These are phyloP conservation scores for Auriscalpium orientale DNA, from an alignment of 768 basidiomycete species.

Conservation along the genomic window DNA sequence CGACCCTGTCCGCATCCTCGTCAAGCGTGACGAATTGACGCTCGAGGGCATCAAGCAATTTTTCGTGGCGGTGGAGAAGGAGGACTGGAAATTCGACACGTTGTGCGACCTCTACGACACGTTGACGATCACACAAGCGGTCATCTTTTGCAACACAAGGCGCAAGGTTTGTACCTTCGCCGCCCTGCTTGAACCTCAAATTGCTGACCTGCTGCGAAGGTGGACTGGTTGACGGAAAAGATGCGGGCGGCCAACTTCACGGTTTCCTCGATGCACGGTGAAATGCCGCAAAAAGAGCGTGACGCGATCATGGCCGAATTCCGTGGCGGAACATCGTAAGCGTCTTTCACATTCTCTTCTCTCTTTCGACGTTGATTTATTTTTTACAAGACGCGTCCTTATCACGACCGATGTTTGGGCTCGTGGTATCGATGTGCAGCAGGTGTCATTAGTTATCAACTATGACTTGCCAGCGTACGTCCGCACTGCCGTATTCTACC, in stretches of 20 bases:
- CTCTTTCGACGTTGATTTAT: constrained; percentile 11
- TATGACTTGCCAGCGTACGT: constrained; percentile 90
- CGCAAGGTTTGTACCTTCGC: constrained; percentile 63
- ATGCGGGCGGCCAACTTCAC: constrained; percentile 99
- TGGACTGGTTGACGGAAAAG: constrained; percentile 98
- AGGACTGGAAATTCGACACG: constrained; percentile 99
- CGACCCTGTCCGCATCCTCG: constrained; percentile 94
- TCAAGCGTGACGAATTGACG: constrained; percentile 98
- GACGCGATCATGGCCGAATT: constrained; percentile 97
- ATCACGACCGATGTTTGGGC: constrained; percentile 98
- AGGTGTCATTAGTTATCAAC: constrained; percentile 95
- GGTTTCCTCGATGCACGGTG: constrained; percentile 92
- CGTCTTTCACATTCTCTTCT: not conserved
- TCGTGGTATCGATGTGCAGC: constrained; percentile 96
- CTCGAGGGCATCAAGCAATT: constrained; percentile 95
- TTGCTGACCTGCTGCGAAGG: constrained; percentile 35
- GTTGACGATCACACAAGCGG: constrained; percentile 96
- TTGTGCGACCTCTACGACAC: constrained; percentile 97
- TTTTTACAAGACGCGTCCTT: constrained; percentile 64
- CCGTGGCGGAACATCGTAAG: constrained; percentile 85
- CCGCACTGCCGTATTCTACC: constrained; percentile 4
- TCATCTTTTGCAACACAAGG: constrained; percentile 98
- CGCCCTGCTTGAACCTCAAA: not conserved
- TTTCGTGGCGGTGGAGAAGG: constrained; percentile 98
- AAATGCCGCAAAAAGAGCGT: constrained; percentile 93